Evolutionary conservation across 1,139 yeast species (phyloP).

Genomic region (Yamadazyma jaroonii): DNA sequence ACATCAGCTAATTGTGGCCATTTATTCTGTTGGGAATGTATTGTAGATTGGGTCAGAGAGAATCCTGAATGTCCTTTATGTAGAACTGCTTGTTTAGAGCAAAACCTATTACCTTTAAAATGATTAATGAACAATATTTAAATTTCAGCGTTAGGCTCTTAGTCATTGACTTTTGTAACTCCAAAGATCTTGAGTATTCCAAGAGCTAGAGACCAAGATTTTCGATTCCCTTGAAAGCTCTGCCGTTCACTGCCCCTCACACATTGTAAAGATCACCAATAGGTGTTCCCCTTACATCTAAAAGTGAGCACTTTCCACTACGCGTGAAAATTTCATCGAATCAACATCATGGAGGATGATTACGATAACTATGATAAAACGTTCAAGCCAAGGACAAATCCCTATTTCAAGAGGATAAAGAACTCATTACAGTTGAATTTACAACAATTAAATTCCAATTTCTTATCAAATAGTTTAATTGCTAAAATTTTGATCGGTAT

Average conservation of each 20-base stretch:
- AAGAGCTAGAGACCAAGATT: too few species aligned
- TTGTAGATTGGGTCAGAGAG: conserved; percentile 85
- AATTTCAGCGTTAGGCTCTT: too few species aligned
- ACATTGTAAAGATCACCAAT: too few species aligned
- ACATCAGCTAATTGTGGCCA: conserved; percentile 91
- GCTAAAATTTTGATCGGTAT: conserved; percentile 28
- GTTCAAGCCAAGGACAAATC: conserved; percentile 27
- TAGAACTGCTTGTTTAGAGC: conserved; percentile 71
- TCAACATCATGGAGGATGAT: conserved; percentile 9
- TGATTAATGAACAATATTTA: conserved; percentile 19
- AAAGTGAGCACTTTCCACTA: not conserved
- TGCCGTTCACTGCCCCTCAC: too few species aligned
- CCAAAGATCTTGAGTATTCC: too few species aligned
- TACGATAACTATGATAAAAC: conserved; percentile 23
- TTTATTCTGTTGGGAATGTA: conserved; percentile 88
- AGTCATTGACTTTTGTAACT: too few species aligned
- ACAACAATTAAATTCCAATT: conserved; percentile 6
- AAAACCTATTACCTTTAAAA: conserved; percentile 67
- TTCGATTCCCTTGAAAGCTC: too few species aligned
- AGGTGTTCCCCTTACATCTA: too few species aligned
- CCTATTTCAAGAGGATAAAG: conserved; percentile 8
- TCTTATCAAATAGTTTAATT: conserved; percentile 14
- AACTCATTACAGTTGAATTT: conserved; percentile 9
- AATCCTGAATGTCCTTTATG: conserved; percentile 92
- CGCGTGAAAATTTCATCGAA: conserved; percentile 3